These are phyloP conservation scores for Verticillium dahliae DNA, from an alignment of 2,329 filamentous ascomycete species.

Conservation along the genomic window DNA sequence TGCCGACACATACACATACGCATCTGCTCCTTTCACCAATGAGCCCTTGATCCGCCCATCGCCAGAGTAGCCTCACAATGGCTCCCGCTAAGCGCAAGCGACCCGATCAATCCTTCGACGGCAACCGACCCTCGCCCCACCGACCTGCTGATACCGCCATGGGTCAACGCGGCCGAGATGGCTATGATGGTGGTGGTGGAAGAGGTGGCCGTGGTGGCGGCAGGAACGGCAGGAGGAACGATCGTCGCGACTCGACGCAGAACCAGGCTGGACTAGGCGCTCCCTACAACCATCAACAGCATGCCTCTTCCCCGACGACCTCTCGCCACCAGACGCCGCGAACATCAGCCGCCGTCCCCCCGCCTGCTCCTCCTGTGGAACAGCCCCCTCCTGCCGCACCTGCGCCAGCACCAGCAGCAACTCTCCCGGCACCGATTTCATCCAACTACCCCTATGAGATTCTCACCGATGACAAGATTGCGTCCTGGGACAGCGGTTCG, in stretches of 20 bases:
- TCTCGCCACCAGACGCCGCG: conserved; percentile 3
- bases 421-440: conserved; percentile 25
- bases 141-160: conserved; percentile 50
- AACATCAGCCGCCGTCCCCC: conserved; percentile 6
- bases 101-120: conserved; percentile 43
- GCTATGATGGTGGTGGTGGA: conserved; percentile 35
- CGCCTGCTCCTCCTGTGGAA: conserved; percentile 6
- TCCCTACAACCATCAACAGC: not conserved
- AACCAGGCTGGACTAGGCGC: not conserved
- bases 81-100: conserved; percentile 53
- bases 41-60: not conserved
- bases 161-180: conserved; percentile 51
- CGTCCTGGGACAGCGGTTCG: conserved; percentile 64
- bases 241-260: conserved; percentile 47
- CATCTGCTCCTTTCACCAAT: not conserved
- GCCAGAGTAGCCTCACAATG: not conserved
- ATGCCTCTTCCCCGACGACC: not conserved
- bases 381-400: conserved; percentile 3
- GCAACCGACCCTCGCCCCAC: conserved; percentile 53
- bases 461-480: conserved; percentile 63
- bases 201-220: conserved; percentile 36
- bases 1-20: not conserved
- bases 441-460: conserved; percentile 65
- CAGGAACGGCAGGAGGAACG: conserved; percentile 37
- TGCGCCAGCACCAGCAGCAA: conserved; percentile 15